phyloP scores from a whole-genome alignment of 257 asterid species.

The Dorcoceras hygrometricum region DNA sequence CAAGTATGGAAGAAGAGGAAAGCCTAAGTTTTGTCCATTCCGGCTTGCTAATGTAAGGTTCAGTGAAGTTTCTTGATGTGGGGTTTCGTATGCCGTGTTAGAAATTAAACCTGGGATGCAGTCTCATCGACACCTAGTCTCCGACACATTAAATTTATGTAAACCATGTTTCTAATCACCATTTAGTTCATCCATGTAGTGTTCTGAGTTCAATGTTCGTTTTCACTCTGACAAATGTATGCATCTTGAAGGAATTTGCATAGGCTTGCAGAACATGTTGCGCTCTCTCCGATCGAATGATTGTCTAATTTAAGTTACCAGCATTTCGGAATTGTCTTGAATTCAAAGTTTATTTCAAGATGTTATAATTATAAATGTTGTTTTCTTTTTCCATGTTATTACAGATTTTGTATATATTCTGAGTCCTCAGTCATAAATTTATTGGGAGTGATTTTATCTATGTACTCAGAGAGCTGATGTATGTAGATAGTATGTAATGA shows the following conservation, averaged over 20 bases:
- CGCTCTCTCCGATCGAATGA: neutral
- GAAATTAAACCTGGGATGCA: slow-evolving; percentile 1
- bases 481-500: slow-evolving; percentile 2
- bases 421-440: neutral
- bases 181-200: neutral
- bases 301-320: slow-evolving; percentile 1
- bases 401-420: neutral
- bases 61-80: slow-evolving; percentile 5
- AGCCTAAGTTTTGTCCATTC: slow-evolving; percentile 71
- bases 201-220: neutral
- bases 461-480: slow-evolving; percentile 2
- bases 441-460: neutral
- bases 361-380: neutral
- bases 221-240: neutral
- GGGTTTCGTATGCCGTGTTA: neutral
- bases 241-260: too few species aligned
- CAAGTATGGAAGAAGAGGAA: slow-evolving; percentile 71
- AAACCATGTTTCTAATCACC: neutral
- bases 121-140: neutral
- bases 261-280: slow-evolving; percentile 4
- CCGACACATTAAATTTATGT: neutral
- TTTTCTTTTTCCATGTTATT: neutral
- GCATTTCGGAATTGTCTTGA: neutral
- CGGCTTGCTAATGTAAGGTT: slow-evolving; percentile 60
- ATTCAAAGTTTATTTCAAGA: neutral